Base-by-base conservation (phyloP, 441 rosid species). In the Macaranga tanarius region DNA sequence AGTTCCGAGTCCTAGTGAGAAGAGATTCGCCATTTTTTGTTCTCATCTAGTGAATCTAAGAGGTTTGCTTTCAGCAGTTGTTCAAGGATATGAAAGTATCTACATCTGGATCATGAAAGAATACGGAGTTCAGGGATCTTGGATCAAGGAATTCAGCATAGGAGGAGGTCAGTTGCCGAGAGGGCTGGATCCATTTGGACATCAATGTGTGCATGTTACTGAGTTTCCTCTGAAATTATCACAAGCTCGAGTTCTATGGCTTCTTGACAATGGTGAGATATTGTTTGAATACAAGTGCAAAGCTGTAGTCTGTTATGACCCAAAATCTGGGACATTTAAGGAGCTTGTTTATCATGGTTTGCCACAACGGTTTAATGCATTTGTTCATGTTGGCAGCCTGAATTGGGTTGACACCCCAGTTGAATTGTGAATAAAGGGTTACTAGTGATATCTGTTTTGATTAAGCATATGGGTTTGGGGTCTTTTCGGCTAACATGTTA, bases 51-150 rank as follows among this genome's bases (percentile, higher is more conserved):
- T 73, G 63, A 71, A 47, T 19, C 28, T 79, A 50, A 23, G 77
- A 40, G 78, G 76, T 12, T 76, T 83, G 61, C 81, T 81, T 64
- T 62, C 78, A 10, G 76, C 69, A 4, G 70, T 57, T 31, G 75
- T 62, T 16, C 23, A 22, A 3, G 51, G 48, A 5, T 61, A 5
- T 15, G 71, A 60, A 61, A 28, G 51, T 12, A 0, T 68, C 23
- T 73, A 79, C 38, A 66, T 79, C 2, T 80, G 82, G 82, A 62
- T 76, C 13, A 76, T 83, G 86, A 80, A 76, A 71, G 81, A 76
- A 2, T 76, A 83, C 44, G 77, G 66, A 10, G 74, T 66, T 67
- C 28, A 67, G 8, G 76, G 78, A 51, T 76, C 87, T 15, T 82
- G 85, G 84, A 57, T 40, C 28, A 79, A 68, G 38, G 71, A 76